Conservation (phyloP, 192 early-diverging fungal species). For the Umbelopsis isabellina region DNA sequence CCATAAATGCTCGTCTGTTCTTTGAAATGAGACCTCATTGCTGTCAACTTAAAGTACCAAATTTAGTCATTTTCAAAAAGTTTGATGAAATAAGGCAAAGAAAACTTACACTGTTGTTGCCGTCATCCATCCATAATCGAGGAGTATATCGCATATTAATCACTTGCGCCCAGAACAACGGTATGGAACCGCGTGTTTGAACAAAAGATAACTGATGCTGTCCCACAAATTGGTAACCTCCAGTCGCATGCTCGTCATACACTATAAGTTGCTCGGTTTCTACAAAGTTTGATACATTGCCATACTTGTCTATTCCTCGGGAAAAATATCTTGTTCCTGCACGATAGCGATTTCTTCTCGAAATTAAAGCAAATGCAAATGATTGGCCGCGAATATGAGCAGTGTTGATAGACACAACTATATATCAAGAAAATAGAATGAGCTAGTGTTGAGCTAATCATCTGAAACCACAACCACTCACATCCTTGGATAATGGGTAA, state of each 20-base stretch:
- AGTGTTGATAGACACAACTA: constrained; percentile 66
- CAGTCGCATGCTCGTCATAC: constrained; percentile 48
- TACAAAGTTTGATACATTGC: constrained; percentile 95
- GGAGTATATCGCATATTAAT: constrained; percentile 94
- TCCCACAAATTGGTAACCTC: constrained; percentile 31
- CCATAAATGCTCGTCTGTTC: constrained; percentile 75
- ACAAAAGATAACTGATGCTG: constrained; percentile 73
- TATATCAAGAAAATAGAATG: constrained; percentile 24
- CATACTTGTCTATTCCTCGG: constrained; percentile 88
- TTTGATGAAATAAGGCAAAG: not conserved
- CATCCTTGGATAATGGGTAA: constrained; percentile 92
- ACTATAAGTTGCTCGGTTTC: constrained; percentile 95
- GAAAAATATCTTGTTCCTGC: constrained; percentile 93
- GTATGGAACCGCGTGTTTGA: constrained; percentile 95
- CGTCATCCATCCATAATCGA: constrained; percentile 73
- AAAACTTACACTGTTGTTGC: constrained; percentile 63
- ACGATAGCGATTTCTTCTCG: constrained; percentile 81
- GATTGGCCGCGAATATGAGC: constrained; percentile 62
- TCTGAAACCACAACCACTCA: constrained; percentile 38
- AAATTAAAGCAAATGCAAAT: constrained; percentile 80
- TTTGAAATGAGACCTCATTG: constrained; percentile 64
- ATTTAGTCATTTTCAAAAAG: too few relatives aligned
- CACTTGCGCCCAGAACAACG: constrained; percentile 91
- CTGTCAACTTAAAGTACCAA: not conserved
- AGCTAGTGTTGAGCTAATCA: not conserved